Evolutionary conservation across 2,329 filamentous ascomycete genomes (phyloP).

Genomic region (Cryphonectria japonica): DNA sequence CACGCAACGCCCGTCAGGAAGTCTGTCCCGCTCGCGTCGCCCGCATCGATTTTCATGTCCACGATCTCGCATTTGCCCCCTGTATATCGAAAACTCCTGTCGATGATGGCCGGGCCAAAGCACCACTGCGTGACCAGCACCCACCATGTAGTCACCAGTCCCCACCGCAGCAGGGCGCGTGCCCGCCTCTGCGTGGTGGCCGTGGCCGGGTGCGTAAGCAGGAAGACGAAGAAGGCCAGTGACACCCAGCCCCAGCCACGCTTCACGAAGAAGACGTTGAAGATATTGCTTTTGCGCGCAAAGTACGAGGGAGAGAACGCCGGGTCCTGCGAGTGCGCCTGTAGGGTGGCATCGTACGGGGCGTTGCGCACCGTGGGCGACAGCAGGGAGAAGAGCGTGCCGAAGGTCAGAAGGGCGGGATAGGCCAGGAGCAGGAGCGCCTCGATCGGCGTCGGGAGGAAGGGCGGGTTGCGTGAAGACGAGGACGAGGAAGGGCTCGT

Average conservation of each 20-base stretch:
- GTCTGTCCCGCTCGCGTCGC: slow-evolving; percentile 47
- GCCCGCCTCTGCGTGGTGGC: slow-evolving; percentile 45
- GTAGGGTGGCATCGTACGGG: slow-evolving; percentile 63
- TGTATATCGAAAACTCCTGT: slow-evolving; percentile 85
- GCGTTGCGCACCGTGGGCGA: slow-evolving; percentile 71
- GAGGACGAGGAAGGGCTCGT: slow-evolving; percentile 25
- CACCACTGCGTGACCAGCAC: slow-evolving; percentile 93
- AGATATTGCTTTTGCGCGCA: slow-evolving; percentile 87
- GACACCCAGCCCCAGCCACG: slow-evolving; percentile 93
- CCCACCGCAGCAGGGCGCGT: slow-evolving; percentile 68
- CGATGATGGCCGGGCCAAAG: slow-evolving; percentile 88
- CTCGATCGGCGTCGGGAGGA: slow-evolving; percentile 73
- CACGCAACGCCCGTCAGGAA: slow-evolving; percentile 77
- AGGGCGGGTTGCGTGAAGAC: slow-evolving; percentile 53
- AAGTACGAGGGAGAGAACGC: slow-evolving; percentile 78
- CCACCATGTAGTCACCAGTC: slow-evolving; percentile 76
- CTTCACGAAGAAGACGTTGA: slow-evolving; percentile 95
- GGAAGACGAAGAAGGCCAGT: slow-evolving; percentile 70
- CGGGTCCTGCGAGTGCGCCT: slow-evolving; percentile 62
- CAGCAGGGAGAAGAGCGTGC: slow-evolving; percentile 77
- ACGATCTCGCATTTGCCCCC: slow-evolving; percentile 79
- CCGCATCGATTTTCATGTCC: slow-evolving; percentile 49
- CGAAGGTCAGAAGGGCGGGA: slow-evolving; percentile 77
- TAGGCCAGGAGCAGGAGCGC: slow-evolving; percentile 69
- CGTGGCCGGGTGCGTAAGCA: slow-evolving; percentile 67